Percentiles rank a stretch among this genome's conserved stretches.
These are phyloP conservation scores for Helicostylum pulchrum DNA, from an alignment of 192 early-diverging fungal species.

Conservation along the genomic window DNA sequence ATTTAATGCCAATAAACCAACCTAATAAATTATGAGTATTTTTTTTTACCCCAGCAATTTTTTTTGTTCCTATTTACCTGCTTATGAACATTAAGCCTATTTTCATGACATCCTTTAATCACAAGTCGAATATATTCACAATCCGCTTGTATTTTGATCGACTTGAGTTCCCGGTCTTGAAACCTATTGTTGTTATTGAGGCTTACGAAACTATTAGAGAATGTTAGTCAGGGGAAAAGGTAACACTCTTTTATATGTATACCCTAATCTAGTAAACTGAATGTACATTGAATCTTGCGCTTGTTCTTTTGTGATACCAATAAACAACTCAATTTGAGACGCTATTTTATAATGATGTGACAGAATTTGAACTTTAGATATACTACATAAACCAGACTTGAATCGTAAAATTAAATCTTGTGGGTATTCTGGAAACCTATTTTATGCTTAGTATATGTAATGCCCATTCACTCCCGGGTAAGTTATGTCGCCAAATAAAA, in stretches of 20 bases:
- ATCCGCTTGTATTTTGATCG: slow-evolving; percentile 65
- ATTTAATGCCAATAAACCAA: slow-evolving; percentile 19
- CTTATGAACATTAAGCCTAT: slow-evolving; percentile 71
- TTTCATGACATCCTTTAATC: slow-evolving; percentile 65
- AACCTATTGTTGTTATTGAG: slow-evolving; percentile 62
- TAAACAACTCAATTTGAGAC: slow-evolving; percentile 65
- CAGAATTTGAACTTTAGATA: slow-evolving; percentile 67
- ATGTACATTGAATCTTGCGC: slow-evolving; percentile 29
- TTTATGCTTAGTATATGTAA: neutral
- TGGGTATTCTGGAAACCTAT: slow-evolving; percentile 46
- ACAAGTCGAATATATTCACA: slow-evolving; percentile 68
- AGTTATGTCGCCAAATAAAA: too few species aligned
- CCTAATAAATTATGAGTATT: slow-evolving; percentile 4
- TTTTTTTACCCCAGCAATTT: neutral
- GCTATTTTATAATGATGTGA: slow-evolving; percentile 81
- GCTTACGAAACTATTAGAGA: slow-evolving; percentile 54
- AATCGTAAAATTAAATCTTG: slow-evolving; percentile 65
- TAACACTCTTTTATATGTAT: slow-evolving; percentile 4
- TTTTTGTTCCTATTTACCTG: slow-evolving; percentile 59
- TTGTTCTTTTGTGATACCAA: slow-evolving; percentile 40
- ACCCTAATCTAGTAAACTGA: slow-evolving; percentile 40
- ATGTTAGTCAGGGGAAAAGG: neutral
- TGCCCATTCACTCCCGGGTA: too few species aligned
- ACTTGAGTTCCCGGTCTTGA: slow-evolving; percentile 71
- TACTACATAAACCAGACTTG: slow-evolving; percentile 46